Evolutionary conservation across 768 basidiomycete genomes (phyloP), one percentile per base, ranked within the genome.

Genomic region (Rubroboletus satanas): DNA sequence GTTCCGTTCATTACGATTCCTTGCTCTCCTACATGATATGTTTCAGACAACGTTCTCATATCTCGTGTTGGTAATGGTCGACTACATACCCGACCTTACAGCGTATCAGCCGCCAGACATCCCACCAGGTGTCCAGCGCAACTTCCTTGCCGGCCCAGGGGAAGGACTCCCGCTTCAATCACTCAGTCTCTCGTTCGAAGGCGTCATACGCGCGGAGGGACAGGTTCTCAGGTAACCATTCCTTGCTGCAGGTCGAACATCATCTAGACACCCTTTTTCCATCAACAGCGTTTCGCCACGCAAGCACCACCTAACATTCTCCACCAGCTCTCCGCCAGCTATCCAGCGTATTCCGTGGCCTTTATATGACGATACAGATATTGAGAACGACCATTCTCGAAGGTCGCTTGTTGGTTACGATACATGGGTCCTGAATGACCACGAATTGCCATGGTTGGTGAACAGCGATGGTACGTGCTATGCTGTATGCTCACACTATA

Each of bases 301-400:
- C 49, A 83, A 77, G 63, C 73, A 83, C 47, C 79, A 83, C 68
- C 75, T 93, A 28, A 55, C 87, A 38, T 92, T 92, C 66, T 87
- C 90, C 3, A 92, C 90, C 0, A 75, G 73, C 59, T 80, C 76
- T 52, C 91, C 92, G 2, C 81, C 88, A 1, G 83, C 90, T 4
- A 75, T 93, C 28, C 91, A 93, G 62, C 82, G 86, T 23, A 88
- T 93, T 62, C 90, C 91, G 2, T 93, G 92, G 90, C 91, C 92
- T 8, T 68, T 73, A 35, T 74, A 79, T 35, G 74, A 73, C 21
- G 75, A 76, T 8, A 66, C 67, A 32, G 74, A 79, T 29, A 71
- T 69, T 12, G 73, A 73, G 18, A 62, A 62, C 23, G 61, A 60
- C n/a, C 65, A 67, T 29, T 68, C 67, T 45, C 75, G 61, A 54